Base-by-base conservation (phyloP, 2,329 filamentous ascomycete species). In the Aureobasidium sp. region DNA sequence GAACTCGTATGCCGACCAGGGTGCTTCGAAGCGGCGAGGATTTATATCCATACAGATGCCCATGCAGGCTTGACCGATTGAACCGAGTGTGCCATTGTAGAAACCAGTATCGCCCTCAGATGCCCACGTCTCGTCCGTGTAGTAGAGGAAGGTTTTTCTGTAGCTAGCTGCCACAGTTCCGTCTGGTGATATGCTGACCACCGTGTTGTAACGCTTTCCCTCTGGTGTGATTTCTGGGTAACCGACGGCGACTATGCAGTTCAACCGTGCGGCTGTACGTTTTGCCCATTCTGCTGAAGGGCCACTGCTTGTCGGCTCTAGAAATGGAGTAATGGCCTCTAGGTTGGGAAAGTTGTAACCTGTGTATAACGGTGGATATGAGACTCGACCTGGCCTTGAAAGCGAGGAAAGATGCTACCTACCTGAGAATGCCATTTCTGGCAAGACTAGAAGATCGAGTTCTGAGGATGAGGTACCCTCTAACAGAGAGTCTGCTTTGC, bases 281-380 rank as follows among this genome's bases (percentile, higher is more conserved):
- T 83, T 78, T 0, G 89, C 88, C 90, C 89, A 94, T 25, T 87
- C 73, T 0, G 88, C 85, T 7, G 81, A 85, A 59, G 88, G 83
- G 0, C 90, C 90, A 0, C 82, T 77, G 5, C 82, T 81, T 0
- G 82, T 82, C 0, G 79, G 81, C 68, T 94, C 90, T 3, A 93
- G 82, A 66, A 79, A 88, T 0, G 88, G 87, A 1, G 75, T 74
- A 47, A 93, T 91, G 1, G 90, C 80, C 36, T 82, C 76, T 2
- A 90, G 72, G 0, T 85, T 88, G 45, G 82, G 81, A 76, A 92
- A 93, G 71, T 91, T 91, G 76, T 92, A 94, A 34, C 90, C 88
- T 84, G 70, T 54, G 41, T 21, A 59, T 16, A 5, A 29, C 21
- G 21, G 27, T 39, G 13, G 14, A 27, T 5, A 10, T 39, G 7